Evolutionary conservation across 345 rosid genomes (phyloP).

Genomic region (Carallia pectinifolia): DNA sequence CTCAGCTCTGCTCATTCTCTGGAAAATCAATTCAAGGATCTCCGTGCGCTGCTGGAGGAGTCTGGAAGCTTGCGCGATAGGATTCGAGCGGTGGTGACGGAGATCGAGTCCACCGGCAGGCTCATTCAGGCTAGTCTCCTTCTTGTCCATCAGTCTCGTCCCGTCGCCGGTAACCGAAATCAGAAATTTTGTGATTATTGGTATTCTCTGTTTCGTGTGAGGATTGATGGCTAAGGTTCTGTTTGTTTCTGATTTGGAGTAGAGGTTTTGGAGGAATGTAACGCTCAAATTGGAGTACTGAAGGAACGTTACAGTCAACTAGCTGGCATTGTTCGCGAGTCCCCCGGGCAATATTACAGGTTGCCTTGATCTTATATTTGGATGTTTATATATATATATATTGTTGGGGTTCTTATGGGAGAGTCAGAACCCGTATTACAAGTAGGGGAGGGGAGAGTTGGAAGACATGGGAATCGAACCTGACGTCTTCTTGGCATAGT

Average conservation of each 20-base stretch:
- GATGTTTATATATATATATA: too few species aligned
- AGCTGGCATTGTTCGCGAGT: constrained; percentile 49
- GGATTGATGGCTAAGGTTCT: background rate
- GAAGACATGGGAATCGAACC: too few species aligned
- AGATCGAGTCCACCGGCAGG: constrained; percentile 73
- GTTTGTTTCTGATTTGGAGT: constrained; percentile 1
- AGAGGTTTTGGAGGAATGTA: constrained; percentile 75
- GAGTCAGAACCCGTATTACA: too few species aligned
- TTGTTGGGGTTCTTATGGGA: too few species aligned
- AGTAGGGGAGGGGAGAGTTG: too few species aligned
- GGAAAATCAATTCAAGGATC: constrained; percentile 75
- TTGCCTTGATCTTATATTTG: background rate
- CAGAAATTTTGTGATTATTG: background rate
- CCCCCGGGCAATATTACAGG: constrained; percentile 88
- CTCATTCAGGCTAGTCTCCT: constrained; percentile 74
- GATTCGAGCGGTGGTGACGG: constrained; percentile 64
- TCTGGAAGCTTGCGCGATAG: constrained; percentile 69
- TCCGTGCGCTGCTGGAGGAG: constrained; percentile 71
- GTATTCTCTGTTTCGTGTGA: background rate
- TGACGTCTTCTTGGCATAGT: too few species aligned
- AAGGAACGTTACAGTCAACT: constrained; percentile 58
- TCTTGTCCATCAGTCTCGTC: constrained; percentile 81
- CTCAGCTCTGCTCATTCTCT: constrained; percentile 33
- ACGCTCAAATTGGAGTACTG: constrained; percentile 52
- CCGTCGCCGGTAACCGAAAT: constrained; percentile 61